Conservation (phyloP, 306 rosid genomes). For the Citrullus amarus region DNA sequence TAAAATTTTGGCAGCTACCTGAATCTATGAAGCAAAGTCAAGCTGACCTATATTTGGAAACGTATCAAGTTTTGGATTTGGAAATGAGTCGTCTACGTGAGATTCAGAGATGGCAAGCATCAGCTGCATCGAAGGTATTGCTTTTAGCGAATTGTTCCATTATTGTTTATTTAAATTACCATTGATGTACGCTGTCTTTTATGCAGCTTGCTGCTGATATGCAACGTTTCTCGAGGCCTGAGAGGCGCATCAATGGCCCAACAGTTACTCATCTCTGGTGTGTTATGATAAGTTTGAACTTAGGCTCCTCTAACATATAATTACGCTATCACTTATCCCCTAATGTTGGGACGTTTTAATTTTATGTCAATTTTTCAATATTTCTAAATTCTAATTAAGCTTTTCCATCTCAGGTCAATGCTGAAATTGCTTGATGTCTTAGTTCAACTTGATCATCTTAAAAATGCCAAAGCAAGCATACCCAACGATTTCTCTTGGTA, state of each 20-base stretch:
- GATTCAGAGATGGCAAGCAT: conserved; percentile 94
- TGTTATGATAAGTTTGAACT: conserved; percentile 13
- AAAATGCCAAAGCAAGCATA: conserved; percentile 98
- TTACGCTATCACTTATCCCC: neutral
- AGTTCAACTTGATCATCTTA: conserved; percentile 98
- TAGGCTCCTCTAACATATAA: neutral
- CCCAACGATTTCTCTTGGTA: conserved; percentile 99
- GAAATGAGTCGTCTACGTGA: conserved; percentile 98
- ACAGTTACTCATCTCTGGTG: conserved; percentile 91
- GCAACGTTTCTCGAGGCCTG: conserved; percentile 99
- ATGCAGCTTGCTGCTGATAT: conserved; percentile 91
- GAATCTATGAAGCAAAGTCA: conserved; percentile 99
- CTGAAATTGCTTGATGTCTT: conserved; percentile 85
- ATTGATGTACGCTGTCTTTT: conserved; percentile 13
- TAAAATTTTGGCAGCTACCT: conserved; percentile 56
- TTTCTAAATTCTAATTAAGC: conserved; percentile 14
- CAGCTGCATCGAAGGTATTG: conserved; percentile 80
- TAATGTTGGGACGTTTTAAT: neutral
- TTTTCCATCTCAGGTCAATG: conserved; percentile 68
- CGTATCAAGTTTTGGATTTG: conserved; percentile 96
- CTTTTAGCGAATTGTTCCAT: neutral
- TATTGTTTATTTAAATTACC: conserved; percentile 12
- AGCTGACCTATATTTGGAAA: conserved; percentile 91
- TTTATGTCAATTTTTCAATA: neutral
- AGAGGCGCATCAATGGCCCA: conserved; percentile 95